These are phyloP conservation scores for Fusarium sp. DNA, from an alignment of 2,329 filamentous ascomycete genomes.

Conservation along the genomic window DNA sequence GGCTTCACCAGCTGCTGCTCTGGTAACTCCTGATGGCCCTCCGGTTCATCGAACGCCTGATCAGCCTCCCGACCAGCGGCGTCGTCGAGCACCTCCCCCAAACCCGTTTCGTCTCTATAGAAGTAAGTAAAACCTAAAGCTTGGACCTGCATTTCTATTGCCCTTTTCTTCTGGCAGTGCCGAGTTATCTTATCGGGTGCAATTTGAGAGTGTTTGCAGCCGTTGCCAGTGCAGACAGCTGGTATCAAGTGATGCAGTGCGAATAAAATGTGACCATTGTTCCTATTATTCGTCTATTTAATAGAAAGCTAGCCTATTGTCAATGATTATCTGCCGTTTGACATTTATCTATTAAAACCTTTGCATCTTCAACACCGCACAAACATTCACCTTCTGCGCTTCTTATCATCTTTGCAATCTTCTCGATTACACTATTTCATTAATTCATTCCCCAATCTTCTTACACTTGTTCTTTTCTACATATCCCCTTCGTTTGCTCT, in stretches of 20 bases:
- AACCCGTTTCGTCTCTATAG: constrained; percentile 58
- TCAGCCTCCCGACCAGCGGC: constrained; percentile 45
- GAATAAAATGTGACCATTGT: not conserved
- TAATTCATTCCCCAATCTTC: not conserved
- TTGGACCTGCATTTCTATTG: not conserved
- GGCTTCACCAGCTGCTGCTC: constrained; percentile 37
- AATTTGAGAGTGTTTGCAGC: constrained; percentile 18
- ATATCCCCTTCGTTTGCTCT: not conserved
- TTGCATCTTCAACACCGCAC: not conserved
- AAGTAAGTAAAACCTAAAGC: constrained; percentile 50
- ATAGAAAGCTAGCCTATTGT: not conserved
- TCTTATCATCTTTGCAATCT: not conserved
- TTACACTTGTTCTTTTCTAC: not conserved
- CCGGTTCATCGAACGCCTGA: constrained; percentile 50
- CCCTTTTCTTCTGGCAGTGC: not conserved
- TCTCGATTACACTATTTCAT: constrained; percentile 7
- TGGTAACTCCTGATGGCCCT: constrained; percentile 47
- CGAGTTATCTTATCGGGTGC: constrained; percentile 1
- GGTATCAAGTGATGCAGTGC: constrained; percentile 29
- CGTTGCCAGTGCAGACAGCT: constrained; percentile 18
- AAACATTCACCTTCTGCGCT: not conserved
- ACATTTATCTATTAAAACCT: not conserved
- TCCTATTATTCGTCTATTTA: not conserved
- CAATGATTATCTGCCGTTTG: constrained; percentile 1
- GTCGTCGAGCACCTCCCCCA: constrained; percentile 50